Evolutionary conservation across 192 early-diverging fungal species (phyloP).

Genomic region (Geranomyces variabilis): DNA sequence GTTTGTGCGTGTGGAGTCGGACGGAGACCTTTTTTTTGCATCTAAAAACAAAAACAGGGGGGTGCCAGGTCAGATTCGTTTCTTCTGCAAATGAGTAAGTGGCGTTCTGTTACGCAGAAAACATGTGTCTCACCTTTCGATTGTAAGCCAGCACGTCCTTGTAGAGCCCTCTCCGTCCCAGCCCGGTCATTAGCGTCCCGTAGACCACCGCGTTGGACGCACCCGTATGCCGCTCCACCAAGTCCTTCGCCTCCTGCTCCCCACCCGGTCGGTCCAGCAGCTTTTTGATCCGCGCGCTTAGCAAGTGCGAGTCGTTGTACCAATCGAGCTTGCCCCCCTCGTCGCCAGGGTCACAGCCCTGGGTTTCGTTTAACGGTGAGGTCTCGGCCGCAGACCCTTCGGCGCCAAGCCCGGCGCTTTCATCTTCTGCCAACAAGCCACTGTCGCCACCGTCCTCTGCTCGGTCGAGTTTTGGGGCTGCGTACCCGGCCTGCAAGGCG

Average conservation of each 20-base stretch:
- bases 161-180: constrained; percentile 10
- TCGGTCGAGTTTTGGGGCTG: not conserved
- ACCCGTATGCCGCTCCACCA: constrained; percentile 25
- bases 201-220: constrained; percentile 21
- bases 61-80: not conserved
- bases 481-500: not conserved
- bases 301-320: constrained; percentile 28
- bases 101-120: not conserved
- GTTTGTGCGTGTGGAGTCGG: constrained; percentile 38
- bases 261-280: constrained; percentile 8
- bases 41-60: constrained; percentile 13
- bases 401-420: not conserved
- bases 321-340: not conserved
- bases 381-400: not conserved
- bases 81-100: not conserved
- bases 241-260: constrained; percentile 15
- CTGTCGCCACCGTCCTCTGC: not conserved
- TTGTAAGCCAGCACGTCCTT: not conserved
- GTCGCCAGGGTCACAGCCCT: not conserved
- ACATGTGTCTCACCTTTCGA: not conserved
- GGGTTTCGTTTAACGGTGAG: not conserved
- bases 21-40: constrained; percentile 33
- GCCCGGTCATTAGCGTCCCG: constrained; percentile 24
- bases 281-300: constrained; percentile 6
- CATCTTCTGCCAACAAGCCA: not conserved